These are phyloP conservation scores for Penicillium turbatum DNA, from an alignment of 495 filamentous ascomycete species.

Conservation along the genomic window DNA sequence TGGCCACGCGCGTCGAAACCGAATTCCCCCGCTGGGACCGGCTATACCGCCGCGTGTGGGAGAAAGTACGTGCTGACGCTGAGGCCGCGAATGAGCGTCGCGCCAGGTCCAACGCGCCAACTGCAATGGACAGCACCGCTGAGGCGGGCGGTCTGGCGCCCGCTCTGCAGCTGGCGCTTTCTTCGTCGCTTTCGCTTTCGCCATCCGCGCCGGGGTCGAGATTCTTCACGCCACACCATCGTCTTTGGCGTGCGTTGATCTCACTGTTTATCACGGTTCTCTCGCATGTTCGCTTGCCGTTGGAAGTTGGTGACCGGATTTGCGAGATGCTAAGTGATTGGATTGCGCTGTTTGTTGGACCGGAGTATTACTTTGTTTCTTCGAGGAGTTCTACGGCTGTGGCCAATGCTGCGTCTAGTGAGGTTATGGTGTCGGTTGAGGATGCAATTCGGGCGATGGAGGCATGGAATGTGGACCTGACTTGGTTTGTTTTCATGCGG, in stretches of 20 bases:
- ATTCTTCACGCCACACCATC: constrained; percentile 40
- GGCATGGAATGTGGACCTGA: constrained; percentile 44
- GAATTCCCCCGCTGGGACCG: constrained; percentile 60
- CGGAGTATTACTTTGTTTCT: constrained; percentile 30
- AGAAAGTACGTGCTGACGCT: constrained; percentile 37
- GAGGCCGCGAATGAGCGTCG: constrained; percentile 32
- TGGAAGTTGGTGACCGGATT: constrained; percentile 37
- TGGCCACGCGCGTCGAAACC: constrained; percentile 61
- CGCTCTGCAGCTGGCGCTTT: constrained; percentile 4
- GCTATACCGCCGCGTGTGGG: constrained; percentile 40
- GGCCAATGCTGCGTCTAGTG: background rate
- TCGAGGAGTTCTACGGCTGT: background rate
- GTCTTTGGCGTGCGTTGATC: constrained; percentile 35
- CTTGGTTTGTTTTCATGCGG: constrained; percentile 41
- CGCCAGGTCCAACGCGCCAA: background rate
- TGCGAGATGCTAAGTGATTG: constrained; percentile 37
- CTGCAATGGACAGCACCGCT: background rate
- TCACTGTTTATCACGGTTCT: constrained; percentile 39
- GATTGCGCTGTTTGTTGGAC: constrained; percentile 36
- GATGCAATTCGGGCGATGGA: constrained; percentile 40
- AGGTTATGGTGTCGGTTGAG: constrained; percentile 16
- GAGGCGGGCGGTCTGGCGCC: background rate
- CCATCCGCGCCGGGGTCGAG: constrained; percentile 21
- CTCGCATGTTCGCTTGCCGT: constrained; percentile 35
- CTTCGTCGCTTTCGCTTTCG: constrained; percentile 26